Evolutionary conservation across 2,329 filamentous ascomycete genomes (phyloP), one percentile per base, ranked within the genome.

Genomic region (Alternaria postmessia): DNA sequence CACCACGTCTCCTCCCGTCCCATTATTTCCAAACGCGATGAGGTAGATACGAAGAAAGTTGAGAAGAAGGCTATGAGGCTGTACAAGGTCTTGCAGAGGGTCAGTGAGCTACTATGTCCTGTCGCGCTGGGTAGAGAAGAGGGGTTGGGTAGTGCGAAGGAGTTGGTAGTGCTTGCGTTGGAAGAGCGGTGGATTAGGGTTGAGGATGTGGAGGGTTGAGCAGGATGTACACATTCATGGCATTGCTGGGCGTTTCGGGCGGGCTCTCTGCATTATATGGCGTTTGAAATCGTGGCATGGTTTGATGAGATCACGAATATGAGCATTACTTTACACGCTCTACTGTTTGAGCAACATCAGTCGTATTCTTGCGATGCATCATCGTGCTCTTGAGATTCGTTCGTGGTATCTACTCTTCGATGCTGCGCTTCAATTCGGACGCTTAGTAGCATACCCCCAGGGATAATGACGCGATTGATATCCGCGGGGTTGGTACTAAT

Each of bases 81-180:
- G 55, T 77, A 81, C 48, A 64, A 70, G 47, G 67, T 77, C 1
- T 62, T 83, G 59, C 59, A 74, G 57, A 64, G 69, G 32, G 73
- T 83, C 2, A 73, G 76, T 32, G 71, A 72, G 49, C 48, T 80
- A 56, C 60, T 84, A 20, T 78, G 81, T 62, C 80, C 81, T 6
- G 75, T 78, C 44, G 66, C 64, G 20, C 57, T 79, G 53, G 67
- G 67, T 1, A 54, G 51, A n/a, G 54, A 66, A 26, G 73, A 56
- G 5, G 46, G 64, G 1, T 18, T 78, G 47, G 66, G 65, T 4
- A 75, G 75, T 46, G 69, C 74, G 14, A 73, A 70, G 67, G 76
- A 78, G 58, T 57, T 79, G 62, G 74, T 78, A 12, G 70, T 75
- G 7, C 30, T 71, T 39, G 77, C 75, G 24, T 43, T 79, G 28